Evolutionary conservation across 164 flowering plant species (phyloP).

Genomic region (Kingdonia uniflora): DNA sequence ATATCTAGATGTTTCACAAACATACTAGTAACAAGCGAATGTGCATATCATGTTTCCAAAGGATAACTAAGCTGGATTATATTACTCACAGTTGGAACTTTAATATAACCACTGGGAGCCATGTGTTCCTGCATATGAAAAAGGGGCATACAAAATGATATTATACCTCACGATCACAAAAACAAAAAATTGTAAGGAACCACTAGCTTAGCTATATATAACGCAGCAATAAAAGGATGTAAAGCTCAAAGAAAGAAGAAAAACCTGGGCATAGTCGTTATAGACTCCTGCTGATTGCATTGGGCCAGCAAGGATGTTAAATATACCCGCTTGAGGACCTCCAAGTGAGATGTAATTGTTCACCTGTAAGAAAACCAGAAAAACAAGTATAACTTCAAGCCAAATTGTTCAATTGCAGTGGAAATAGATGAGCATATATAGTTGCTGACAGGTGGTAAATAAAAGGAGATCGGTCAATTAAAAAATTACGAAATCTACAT

Average conservation of each 20-base stretch:
- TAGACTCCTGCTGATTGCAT: slow-evolving; percentile 66
- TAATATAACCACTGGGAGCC: slow-evolving; percentile 92
- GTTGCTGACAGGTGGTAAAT: no score
- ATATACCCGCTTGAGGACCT: slow-evolving; percentile 99
- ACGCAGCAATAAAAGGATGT: not conserved
- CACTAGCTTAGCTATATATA: no score
- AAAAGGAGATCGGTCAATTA: no score
- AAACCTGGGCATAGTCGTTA: slow-evolving; percentile 68
- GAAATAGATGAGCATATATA: not conserved
- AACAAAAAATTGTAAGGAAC: no score
- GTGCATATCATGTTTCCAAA: no score
- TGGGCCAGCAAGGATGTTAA: no score
- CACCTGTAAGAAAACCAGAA: slow-evolving; percentile 39
- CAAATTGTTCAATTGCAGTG: not conserved
- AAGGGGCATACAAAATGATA: no score
- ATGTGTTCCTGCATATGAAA: slow-evolving; percentile 56
- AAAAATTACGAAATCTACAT: no score
- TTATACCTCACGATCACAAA: no score
- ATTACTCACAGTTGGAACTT: slow-evolving; percentile 73
- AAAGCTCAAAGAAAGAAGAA: slow-evolving; percentile 4
- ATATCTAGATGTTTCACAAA: no score
- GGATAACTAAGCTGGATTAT: not conserved
- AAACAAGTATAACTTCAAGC: not conserved
- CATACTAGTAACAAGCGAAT: no score
- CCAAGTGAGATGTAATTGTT: slow-evolving; percentile 71